phyloP scores from a whole-genome alignment of 352 stramenopile species.

The Globisporangium ultimum region DNA sequence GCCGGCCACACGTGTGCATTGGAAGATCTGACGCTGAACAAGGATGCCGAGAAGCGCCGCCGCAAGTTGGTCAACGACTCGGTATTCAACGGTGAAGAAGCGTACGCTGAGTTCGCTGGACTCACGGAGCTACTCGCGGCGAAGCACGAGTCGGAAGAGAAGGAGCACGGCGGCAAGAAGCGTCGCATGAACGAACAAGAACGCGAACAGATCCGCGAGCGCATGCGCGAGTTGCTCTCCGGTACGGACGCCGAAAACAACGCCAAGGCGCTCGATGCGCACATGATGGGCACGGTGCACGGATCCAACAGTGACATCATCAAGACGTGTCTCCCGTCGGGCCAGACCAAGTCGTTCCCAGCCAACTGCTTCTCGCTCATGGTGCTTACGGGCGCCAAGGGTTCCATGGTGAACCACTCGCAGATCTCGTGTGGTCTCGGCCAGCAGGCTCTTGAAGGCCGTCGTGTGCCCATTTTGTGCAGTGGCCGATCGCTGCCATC shows the following conservation, averaged over 20 bases:
- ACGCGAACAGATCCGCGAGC: slow-evolving; percentile 61
- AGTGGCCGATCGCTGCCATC: slow-evolving; percentile 97
- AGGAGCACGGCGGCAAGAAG: slow-evolving; percentile 46
- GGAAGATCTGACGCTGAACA: slow-evolving; percentile 97
- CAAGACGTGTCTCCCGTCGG: slow-evolving; percentile 97
- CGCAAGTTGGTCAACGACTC: slow-evolving; percentile 87
- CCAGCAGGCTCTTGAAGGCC: slow-evolving; percentile 98
- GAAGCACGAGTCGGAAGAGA: slow-evolving; percentile 49
- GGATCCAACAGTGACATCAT: slow-evolving; percentile 97
- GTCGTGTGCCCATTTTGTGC: slow-evolving; percentile 97
- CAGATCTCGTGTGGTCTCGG: slow-evolving; percentile 98
- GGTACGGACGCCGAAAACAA: slow-evolving; percentile 71
- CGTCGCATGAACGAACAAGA: slow-evolving; percentile 85
- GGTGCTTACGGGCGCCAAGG: slow-evolving; percentile 99
- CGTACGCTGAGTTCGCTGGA: slow-evolving; percentile 83
- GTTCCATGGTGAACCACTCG: slow-evolving; percentile 99
- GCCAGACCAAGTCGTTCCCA: slow-evolving; percentile 97
- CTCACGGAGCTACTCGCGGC: slow-evolving; percentile 60
- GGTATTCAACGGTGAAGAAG: slow-evolving; percentile 75
- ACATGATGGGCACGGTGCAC: slow-evolving; percentile 90
- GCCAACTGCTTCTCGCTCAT: slow-evolving; percentile 99
- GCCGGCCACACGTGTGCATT: slow-evolving; percentile 98
- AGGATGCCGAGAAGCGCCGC: slow-evolving; percentile 89
- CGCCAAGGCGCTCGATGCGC: slow-evolving; percentile 75
- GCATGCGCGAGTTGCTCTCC: slow-evolving; percentile 73